Evolutionary conservation across 371 early-diverging fungal genomes (phyloP), one percentile per base, ranked within the genome.

Genomic region (Apophysomyces elegans): DNA sequence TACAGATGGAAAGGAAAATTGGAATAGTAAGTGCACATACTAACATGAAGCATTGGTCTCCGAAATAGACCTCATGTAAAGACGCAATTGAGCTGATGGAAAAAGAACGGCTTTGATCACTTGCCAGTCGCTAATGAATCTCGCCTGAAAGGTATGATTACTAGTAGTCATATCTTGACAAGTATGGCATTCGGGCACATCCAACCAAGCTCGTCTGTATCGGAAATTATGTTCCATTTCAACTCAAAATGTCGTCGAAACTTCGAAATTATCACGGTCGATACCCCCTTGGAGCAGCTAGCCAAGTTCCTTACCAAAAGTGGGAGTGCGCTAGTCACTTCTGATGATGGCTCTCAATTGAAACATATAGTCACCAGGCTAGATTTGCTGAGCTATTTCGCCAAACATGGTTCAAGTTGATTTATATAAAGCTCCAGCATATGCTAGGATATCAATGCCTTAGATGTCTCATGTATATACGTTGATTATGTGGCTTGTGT

Each of bases 341-440:
- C 58, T 5, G 58, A 37, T 13, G 68, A 75, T 43, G 81, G 87
- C 62, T 77, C 84, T 56, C 83, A 86, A 72, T 90, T 93, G 16
- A 86, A 88, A 72, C 92, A 93, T 63, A 93, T 97, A n/a, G 88
- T 95, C 36, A 97, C 96, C 68, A 95, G 94, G 76, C 91, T 95
- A 47, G 97, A 97, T 75, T 79, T 97, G 47, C 85, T 97, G 32
- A 26, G 32, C 32, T 26, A 26, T 26, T 26, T 26, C 32, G 32
- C 32, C 32, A 26, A 26, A 26, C 32, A 26, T 26, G 32, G 32
- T 26, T 26, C 32, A 26, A 26, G 32, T 2, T 26, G 32, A 26
- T 26, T 26, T 26, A 2, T 2, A 26, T 26, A 26, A 26, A 26
- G 2, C 32, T 26, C 32, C 32, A 26, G 32, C 32, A 26, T 26